Conservation (phyloP, 1,139 yeast genomes). For the Pichia sp. region DNA sequence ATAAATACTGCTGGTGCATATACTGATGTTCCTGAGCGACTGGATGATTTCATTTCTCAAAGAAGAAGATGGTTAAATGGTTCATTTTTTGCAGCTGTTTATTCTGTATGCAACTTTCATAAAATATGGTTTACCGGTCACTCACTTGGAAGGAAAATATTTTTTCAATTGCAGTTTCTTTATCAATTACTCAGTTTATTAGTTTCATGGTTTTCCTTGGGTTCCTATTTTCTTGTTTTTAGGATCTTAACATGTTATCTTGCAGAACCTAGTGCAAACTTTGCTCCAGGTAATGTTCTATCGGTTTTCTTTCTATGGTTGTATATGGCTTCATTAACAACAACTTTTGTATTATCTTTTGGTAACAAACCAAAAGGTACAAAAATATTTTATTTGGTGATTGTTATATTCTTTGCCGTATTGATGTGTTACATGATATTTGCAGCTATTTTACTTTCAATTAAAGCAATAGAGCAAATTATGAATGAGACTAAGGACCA, state of each 20-base stretch:
- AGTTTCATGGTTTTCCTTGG: conserved; percentile 76
- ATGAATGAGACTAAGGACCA: conserved; percentile 37
- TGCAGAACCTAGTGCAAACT: conserved; percentile 42
- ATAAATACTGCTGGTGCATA: conserved; percentile 74
- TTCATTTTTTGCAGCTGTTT: conserved; percentile 74
- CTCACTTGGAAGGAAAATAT: conserved; percentile 50
- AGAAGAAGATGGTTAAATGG: conserved; percentile 85
- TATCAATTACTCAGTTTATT: conserved; percentile 60
- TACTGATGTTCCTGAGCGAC: conserved; percentile 73
- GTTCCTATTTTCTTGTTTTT: conserved; percentile 70
- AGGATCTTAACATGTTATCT: conserved; percentile 51
- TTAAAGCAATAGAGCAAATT: conserved; percentile 46
- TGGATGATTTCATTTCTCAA: conserved; percentile 69
- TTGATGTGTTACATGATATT: conserved; percentile 89
- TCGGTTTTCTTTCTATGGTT: conserved; percentile 85
- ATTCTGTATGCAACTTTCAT: conserved; percentile 65
- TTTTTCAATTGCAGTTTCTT: conserved; percentile 61
- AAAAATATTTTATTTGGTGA: conserved; percentile 69
- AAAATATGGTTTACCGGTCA: conserved; percentile 66
- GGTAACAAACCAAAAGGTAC: conserved; percentile 96
- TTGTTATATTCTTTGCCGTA: conserved; percentile 82
- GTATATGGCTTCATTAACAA: conserved; percentile 78
- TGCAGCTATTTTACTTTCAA: conserved; percentile 79
- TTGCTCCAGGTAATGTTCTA: conserved; percentile 58
- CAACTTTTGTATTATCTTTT: conserved; percentile 84